Conservation (phyloP, 225 moss, liverwort and hornwort species). For the Physcomitrellopsis africana region DNA sequence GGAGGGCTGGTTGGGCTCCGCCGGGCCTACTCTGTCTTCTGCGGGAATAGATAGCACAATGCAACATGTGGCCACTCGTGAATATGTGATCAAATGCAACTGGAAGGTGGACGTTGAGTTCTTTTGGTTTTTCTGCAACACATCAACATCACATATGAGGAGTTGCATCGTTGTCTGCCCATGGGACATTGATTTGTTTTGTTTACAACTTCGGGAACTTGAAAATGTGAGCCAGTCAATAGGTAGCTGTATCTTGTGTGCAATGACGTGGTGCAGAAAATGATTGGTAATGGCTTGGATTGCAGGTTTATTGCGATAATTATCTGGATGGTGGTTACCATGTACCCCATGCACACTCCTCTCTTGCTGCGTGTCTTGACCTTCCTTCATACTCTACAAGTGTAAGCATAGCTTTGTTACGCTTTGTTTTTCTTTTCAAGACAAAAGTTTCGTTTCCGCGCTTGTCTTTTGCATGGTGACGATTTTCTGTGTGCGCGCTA, state of each 20-base stretch:
- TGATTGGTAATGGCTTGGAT: slow-evolving; percentile 20
- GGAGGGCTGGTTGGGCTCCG: slow-evolving; percentile 82
- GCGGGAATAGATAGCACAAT: slow-evolving; percentile 67
- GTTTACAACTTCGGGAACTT: slow-evolving; percentile 5
- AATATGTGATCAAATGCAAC: slow-evolving; percentile 84
- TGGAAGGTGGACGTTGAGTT: slow-evolving; percentile 72
- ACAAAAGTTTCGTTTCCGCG: not conserved
- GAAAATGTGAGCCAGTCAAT: not conserved
- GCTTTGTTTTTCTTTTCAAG: slow-evolving; percentile 5
- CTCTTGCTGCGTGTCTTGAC: slow-evolving; percentile 83
- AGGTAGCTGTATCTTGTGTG: slow-evolving; percentile 2
- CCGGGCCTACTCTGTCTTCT: slow-evolving; percentile 53
- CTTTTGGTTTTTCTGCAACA: not conserved
- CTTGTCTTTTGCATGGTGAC: not conserved
- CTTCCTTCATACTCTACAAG: slow-evolving; percentile 73
- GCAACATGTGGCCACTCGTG: slow-evolving; percentile 66
- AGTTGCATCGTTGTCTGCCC: slow-evolving; percentile 10
- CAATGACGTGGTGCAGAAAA: not conserved
- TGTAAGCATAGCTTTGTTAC: slow-evolving; percentile 41
- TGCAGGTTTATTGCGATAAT: slow-evolving; percentile 93
- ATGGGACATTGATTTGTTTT: slow-evolving; percentile 9
- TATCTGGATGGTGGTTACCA: slow-evolving; percentile 98
- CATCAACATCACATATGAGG: not conserved
- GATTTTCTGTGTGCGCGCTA: slow-evolving; percentile 17
- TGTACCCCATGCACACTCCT: slow-evolving; percentile 75